Evolutionary conservation across 2,329 filamentous ascomycete species (phyloP).

Genomic region (Cladosporium sp.): DNA sequence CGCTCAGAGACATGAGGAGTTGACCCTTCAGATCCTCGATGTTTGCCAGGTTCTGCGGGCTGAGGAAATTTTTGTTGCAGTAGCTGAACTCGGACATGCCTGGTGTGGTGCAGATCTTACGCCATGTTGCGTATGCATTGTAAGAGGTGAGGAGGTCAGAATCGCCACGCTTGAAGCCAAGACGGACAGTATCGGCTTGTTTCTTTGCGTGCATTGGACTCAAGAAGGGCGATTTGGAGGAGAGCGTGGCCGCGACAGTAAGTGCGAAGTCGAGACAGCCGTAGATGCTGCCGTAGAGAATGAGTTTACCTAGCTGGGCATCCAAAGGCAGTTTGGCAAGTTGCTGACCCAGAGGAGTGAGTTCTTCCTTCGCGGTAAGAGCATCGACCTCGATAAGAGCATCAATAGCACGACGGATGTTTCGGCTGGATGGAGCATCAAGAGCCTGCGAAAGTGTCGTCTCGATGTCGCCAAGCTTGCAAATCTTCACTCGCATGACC

Average conservation of each 20-base stretch:
- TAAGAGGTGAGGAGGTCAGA: slow-evolving; percentile 91
- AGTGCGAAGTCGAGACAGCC: slow-evolving; percentile 87
- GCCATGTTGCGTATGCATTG: slow-evolving; percentile 90
- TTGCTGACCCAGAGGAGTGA: slow-evolving; percentile 82
- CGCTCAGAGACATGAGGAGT: slow-evolving; percentile 75
- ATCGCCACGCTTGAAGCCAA: slow-evolving; percentile 75
- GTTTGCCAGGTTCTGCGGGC: slow-evolving; percentile 78
- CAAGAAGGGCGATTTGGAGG: slow-evolving; percentile 90
- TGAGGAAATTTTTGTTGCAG: slow-evolving; percentile 91
- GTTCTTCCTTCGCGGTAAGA: slow-evolving; percentile 71
- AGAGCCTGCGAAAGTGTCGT: slow-evolving; percentile 81
- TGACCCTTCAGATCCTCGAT: slow-evolving; percentile 97
- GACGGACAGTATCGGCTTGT: slow-evolving; percentile 74
- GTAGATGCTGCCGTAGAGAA: slow-evolving; percentile 80
- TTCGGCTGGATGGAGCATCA: slow-evolving; percentile 85
- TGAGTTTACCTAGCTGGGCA: slow-evolving; percentile 90
- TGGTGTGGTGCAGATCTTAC: slow-evolving; percentile 67
- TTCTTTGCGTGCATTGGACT: slow-evolving; percentile 77
- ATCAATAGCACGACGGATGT: slow-evolving; percentile 88
- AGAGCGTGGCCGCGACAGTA: slow-evolving; percentile 87
- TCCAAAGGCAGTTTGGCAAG: slow-evolving; percentile 86
- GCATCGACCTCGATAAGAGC: slow-evolving; percentile 90
- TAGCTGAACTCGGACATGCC: slow-evolving; percentile 76
- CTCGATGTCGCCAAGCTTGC: slow-evolving; percentile 90
- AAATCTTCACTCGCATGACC: slow-evolving; percentile 94